phyloP scores from a whole-genome alignment of 352 stramenopile genomes.

The Phytophthora melonis region DNA sequence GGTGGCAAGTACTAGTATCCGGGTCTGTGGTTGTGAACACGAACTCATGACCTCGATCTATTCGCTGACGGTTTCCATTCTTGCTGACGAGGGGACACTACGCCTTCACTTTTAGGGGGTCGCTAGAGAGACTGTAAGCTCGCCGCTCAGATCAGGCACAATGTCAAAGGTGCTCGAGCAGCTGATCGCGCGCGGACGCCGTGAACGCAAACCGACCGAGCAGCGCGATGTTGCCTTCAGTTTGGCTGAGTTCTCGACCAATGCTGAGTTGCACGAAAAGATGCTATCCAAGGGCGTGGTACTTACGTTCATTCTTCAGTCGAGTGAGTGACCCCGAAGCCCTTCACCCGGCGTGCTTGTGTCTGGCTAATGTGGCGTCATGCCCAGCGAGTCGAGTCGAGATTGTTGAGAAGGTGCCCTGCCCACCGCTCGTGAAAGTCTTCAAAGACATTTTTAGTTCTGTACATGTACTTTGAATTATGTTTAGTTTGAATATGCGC shows the following conservation, averaged over 20 bases:
- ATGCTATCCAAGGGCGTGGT: constrained; percentile 96
- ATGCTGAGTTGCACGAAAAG: constrained; percentile 92
- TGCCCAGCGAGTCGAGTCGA: constrained; percentile 84
- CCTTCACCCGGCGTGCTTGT: constrained; percentile 94
- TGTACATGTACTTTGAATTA: too few species aligned
- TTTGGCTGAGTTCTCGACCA: constrained; percentile 96
- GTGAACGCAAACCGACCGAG: constrained; percentile 94
- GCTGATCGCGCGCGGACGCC: constrained; percentile 95
- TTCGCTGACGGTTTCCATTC: constrained; percentile 35
- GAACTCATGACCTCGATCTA: constrained; percentile 16
- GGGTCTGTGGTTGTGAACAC: constrained; percentile 22
- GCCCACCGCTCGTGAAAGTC: constrained; percentile 89
- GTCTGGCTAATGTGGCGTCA: constrained; percentile 95
- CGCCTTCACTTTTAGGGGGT: constrained; percentile 12
- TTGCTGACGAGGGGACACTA: constrained; percentile 30
- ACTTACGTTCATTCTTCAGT: constrained; percentile 91
- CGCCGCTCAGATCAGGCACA: background rate
- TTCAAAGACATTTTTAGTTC: constrained; percentile 86
- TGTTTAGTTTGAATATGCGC: too few species aligned
- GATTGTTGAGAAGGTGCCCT: constrained; percentile 95
- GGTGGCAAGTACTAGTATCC: constrained; percentile 10
- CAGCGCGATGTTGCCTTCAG: constrained; percentile 97
- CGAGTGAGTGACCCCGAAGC: constrained; percentile 94
- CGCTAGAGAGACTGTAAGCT: background rate
- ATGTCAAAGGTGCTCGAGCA: constrained; percentile 97